Evolutionary conservation across 192 early-diverging fungal species (phyloP).

Genomic region (Chytriomyces sp.): DNA sequence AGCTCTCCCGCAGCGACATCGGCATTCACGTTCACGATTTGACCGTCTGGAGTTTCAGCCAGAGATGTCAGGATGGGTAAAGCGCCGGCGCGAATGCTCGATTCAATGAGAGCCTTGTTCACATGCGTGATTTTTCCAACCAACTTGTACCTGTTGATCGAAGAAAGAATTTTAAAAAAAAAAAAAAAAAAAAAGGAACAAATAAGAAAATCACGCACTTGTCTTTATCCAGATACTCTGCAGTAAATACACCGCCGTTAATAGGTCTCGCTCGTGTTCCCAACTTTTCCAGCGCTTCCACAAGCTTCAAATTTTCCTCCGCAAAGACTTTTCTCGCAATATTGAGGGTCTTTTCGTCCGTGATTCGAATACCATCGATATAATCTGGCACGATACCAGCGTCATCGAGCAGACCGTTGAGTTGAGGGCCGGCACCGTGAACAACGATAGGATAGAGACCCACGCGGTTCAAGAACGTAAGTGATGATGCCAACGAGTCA

Average conservation of each 20-base stretch:
- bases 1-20: constrained; percentile 98
- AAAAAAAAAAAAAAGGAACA: not conserved
- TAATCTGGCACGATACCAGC: constrained; percentile 97
- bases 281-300: constrained; percentile 93
- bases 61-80: constrained; percentile 95
- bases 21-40: constrained; percentile 98
- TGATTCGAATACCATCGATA: constrained; percentile 96
- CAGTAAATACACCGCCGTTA: constrained; percentile 92
- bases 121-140: constrained; percentile 92
- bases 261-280: constrained; percentile 97
- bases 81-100: constrained; percentile 90
- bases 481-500: constrained; percentile 91
- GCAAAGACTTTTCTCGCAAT: constrained; percentile 95
- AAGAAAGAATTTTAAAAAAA: not conserved
- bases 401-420: constrained; percentile 87
- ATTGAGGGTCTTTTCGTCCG: constrained; percentile 88
- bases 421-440: constrained; percentile 96
- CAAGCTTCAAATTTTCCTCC: constrained; percentile 94
- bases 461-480: constrained; percentile 96
- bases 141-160: constrained; percentile 68
- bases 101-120: constrained; percentile 92
- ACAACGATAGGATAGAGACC: constrained; percentile 98
- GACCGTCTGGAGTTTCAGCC: constrained; percentile 93
- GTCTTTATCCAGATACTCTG: constrained; percentile 94
- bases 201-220: constrained; percentile 44